Percentiles rank a stretch among this genome's conserved stretches.
Evolutionary conservation across 1,139 yeast species (phyloP).

Genomic region (Pichia sorboxylosa): DNA sequence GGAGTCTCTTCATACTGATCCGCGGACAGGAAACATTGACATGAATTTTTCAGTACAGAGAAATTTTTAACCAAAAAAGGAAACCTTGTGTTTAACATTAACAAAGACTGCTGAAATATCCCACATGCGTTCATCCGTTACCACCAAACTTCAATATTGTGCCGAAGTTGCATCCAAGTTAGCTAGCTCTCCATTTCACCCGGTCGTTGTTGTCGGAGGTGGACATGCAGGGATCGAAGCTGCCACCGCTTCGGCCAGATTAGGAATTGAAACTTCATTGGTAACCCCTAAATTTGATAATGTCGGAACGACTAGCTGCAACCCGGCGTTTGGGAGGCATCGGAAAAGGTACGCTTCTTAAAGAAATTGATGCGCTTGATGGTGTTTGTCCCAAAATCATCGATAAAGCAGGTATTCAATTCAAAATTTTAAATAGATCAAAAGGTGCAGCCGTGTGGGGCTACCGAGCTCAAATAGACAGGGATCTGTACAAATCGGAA

Average conservation of each 20-base stretch:
- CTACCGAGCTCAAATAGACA: slow-evolving; percentile 91
- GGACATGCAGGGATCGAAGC: slow-evolving; percentile 99
- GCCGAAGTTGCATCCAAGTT: slow-evolving; percentile 30
- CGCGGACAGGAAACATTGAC: too few species aligned
- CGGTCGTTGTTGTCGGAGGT: slow-evolving; percentile 88
- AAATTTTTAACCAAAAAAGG: too few species aligned
- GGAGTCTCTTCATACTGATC: too few species aligned
- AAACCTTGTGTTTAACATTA: too few species aligned
- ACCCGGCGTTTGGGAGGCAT: slow-evolving; percentile 97
- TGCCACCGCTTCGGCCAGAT: slow-evolving; percentile 81
- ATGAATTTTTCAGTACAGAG: too few species aligned
- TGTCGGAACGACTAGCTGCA: slow-evolving; percentile 92
- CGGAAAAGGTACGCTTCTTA: slow-evolving; percentile 85
- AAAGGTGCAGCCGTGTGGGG: slow-evolving; percentile 99
- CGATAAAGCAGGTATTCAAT: slow-evolving; percentile 89
- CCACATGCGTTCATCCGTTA: too few species aligned
- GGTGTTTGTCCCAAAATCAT: slow-evolving; percentile 81
- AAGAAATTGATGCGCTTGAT: slow-evolving; percentile 93
- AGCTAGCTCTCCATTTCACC: slow-evolving; percentile 30
- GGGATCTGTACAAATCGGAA: slow-evolving; percentile 62
- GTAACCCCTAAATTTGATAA: slow-evolving; percentile 67
- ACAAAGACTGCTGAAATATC: too few species aligned
- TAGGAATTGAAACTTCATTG: slow-evolving; percentile 62
- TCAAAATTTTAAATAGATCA: slow-evolving; percentile 73
- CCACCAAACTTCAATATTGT: slow-evolving; percentile 22